Evolutionary conservation across 495 filamentous ascomycete species (phyloP).

Genomic region (Neurospora sp.): DNA sequence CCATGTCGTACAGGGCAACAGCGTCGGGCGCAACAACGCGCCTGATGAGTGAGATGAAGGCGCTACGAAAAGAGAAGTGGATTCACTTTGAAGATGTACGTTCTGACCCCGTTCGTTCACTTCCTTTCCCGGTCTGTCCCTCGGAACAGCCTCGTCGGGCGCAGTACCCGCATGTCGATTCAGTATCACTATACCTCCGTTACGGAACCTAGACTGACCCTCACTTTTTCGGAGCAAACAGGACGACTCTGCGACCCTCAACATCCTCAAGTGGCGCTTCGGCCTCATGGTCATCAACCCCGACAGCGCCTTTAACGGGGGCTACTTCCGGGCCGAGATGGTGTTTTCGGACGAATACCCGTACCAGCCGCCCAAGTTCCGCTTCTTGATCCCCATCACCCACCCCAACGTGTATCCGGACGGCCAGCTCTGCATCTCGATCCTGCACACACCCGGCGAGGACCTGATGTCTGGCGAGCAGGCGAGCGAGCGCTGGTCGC

Average conservation of each 20-base stretch:
- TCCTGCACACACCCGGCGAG: slow-evolving; percentile 84
- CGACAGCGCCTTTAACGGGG: slow-evolving; percentile 83
- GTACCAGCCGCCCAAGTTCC: slow-evolving; percentile 84
- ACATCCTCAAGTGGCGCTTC: slow-evolving; percentile 78
- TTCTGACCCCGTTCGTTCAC: neutral
- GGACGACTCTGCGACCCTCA: slow-evolving; percentile 50
- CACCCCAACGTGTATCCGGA: slow-evolving; percentile 93
- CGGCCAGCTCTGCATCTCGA: slow-evolving; percentile 91
- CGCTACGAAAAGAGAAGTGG: slow-evolving; percentile 81
- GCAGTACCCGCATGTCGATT: neutral
- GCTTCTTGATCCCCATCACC: slow-evolving; percentile 66
- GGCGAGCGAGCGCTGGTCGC: slow-evolving; percentile 84
- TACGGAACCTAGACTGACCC: slow-evolving; percentile 4
- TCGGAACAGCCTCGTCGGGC: neutral
- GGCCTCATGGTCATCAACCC: slow-evolving; percentile 87
- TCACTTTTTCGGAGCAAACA: slow-evolving; percentile 14
- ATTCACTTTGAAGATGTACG: slow-evolving; percentile 59
- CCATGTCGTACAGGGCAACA: slow-evolving; percentile 9
- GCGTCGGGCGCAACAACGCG: slow-evolving; percentile 58
- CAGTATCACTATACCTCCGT: neutral
- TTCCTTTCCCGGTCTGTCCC: neutral
- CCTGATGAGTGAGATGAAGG: slow-evolving; percentile 82
- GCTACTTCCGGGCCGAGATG: slow-evolving; percentile 86
- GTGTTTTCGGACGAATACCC: slow-evolving; percentile 85
- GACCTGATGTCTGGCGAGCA: slow-evolving; percentile 85